phyloP scores from a whole-genome alignment of 176 grass and related monocot species.

The Olyra latifolia region DNA sequence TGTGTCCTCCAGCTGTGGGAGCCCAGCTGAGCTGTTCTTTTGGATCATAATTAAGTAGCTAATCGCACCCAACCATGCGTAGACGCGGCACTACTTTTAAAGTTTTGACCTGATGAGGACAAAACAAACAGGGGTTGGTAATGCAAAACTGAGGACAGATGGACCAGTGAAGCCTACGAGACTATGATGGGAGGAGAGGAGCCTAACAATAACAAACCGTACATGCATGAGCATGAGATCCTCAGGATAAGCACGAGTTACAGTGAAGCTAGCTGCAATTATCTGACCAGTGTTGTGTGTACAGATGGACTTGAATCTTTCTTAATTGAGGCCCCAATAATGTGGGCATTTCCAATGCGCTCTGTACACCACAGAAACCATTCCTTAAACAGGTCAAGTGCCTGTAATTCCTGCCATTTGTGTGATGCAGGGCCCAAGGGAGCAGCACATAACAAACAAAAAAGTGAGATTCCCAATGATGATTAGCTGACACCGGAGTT shows the following conservation, averaged over 20 bases:
- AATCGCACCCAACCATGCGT: too few relatives aligned
- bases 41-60: neutral
- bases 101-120: constrained; percentile 35
- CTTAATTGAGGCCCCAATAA: constrained; percentile 27
- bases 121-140: constrained; percentile 25
- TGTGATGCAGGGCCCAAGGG: constrained; percentile 41
- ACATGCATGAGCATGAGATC: neutral
- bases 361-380: constrained; percentile 24
- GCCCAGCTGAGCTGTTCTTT: constrained; percentile 32
- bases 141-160: constrained; percentile 24
- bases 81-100: constrained; percentile 59
- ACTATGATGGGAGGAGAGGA: neutral
- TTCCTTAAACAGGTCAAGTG: constrained; percentile 18
- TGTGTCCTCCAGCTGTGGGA: constrained; percentile 42
- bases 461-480: constrained; percentile 42
- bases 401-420: constrained; percentile 42
- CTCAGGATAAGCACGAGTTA: constrained; percentile 11
- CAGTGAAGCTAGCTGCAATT: constrained; percentile 12
- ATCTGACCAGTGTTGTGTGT: neutral
- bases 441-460: constrained; percentile 32
- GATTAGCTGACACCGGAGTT: constrained; percentile 23
- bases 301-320: neutral
- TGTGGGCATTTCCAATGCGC: constrained; percentile 6
- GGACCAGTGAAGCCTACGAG: constrained; percentile 1
- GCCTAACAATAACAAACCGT: constrained; percentile 11